Percentiles rank a stretch among this genome's conserved stretches.
phyloP scores from a whole-genome alignment of 805 yeast genomes.

The Spathaspora hagerdaliae region DNA sequence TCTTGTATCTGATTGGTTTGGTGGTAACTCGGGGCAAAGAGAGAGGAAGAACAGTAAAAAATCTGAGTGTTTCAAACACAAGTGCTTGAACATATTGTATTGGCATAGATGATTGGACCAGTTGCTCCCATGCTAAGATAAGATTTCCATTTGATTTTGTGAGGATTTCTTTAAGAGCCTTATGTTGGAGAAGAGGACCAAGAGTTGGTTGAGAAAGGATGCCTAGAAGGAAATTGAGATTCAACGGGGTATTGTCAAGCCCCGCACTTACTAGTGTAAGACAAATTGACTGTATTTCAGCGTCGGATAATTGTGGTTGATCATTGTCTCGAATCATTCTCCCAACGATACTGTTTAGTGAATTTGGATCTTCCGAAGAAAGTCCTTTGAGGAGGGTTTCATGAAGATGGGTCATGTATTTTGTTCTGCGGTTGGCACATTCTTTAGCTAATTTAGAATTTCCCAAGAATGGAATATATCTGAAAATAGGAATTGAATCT shows the following conservation, averaged over 20 bases:
- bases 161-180: constrained; percentile 41
- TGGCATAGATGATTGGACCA: constrained; percentile 7
- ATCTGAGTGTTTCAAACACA: constrained; percentile 58
- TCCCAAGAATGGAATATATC: constrained; percentile 22
- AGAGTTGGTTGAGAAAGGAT: constrained; percentile 36
- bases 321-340: constrained; percentile 8
- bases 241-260: constrained; percentile 65
- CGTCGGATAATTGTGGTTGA: constrained; percentile 9
- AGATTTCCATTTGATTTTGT: constrained; percentile 24
- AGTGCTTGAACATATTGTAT: constrained; percentile 48
- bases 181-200: constrained; percentile 39
- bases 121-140: constrained; percentile 30
- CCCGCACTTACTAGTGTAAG: constrained; percentile 80
- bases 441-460: constrained; percentile 10
- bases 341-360: constrained; percentile 30
- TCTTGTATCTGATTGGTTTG: constrained; percentile 38
- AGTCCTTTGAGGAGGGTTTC: constrained; percentile 10
- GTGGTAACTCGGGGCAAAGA: constrained; percentile 63
- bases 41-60: constrained; percentile 63
- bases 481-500: constrained; percentile 49
- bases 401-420: constrained; percentile 41
- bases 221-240: constrained; percentile 56
- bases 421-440: constrained; percentile 41
- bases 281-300: constrained; percentile 57
- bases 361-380: constrained; percentile 20